These are phyloP conservation scores for Wickerhamiella australiensis DNA, from an alignment of 805 yeast species.

Conservation along the genomic window DNA sequence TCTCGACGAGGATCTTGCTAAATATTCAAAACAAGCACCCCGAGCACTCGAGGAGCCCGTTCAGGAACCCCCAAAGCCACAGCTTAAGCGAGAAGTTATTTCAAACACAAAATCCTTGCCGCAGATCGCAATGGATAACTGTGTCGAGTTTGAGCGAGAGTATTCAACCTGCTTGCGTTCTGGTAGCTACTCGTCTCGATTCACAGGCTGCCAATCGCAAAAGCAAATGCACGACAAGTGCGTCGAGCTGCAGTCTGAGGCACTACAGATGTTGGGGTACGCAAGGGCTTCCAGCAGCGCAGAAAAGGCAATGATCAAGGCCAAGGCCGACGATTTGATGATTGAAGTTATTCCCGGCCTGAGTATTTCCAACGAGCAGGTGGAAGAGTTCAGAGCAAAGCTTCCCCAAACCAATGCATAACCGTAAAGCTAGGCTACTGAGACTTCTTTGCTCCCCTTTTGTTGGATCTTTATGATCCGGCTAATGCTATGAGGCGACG, in stretches of 20 bases:
- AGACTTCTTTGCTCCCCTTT: too few relatives aligned
- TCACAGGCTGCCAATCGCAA: conserved; percentile 22
- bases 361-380: conserved; percentile 18
- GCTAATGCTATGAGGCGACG: too few relatives aligned
- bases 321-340: conserved; percentile 25
- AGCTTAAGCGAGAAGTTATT: not conserved
- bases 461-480: too few relatives aligned
- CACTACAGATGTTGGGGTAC: conserved; percentile 23
- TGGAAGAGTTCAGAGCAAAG: conserved; percentile 16
- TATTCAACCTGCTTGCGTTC: conserved; percentile 22
- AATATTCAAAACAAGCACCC: conserved; percentile 10
- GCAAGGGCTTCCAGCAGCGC: conserved; percentile 14
- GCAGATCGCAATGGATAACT: conserved; percentile 27
- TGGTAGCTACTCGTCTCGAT: conserved; percentile 21
- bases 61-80: not conserved
- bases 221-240: conserved; percentile 23
- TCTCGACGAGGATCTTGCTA: conserved; percentile 13
- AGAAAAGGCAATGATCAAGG: conserved; percentile 19
- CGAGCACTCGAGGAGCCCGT: not conserved
- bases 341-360: conserved; percentile 21
- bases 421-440: too few relatives aligned
- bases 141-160: conserved; percentile 26
- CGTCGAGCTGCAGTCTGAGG: conserved; percentile 23
- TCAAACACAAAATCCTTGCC: conserved; percentile 14
- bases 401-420: too few relatives aligned